Evolutionary conservation across 345 rosid genomes (phyloP).

Genomic region (Rhizophora apiculata): DNA sequence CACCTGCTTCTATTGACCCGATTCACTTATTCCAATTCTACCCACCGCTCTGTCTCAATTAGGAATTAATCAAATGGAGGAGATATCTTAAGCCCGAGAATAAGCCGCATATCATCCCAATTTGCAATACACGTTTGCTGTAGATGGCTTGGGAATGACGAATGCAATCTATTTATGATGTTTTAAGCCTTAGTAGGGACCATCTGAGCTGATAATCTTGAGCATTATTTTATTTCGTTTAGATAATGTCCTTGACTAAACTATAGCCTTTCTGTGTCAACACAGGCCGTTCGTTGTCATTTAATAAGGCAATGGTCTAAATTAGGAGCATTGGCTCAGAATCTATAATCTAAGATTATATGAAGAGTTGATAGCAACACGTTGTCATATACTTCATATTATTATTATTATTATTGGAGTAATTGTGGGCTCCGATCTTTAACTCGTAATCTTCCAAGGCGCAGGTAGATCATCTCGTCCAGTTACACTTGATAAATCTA

Average conservation of each 20-base stretch:
- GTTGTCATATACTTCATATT: too few species aligned
- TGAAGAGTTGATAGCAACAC: neutral
- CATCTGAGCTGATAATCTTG: conserved; percentile 15
- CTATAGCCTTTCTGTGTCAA: neutral
- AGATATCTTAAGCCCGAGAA: conserved; percentile 1
- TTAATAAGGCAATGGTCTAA: neutral
- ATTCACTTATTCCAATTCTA: neutral
- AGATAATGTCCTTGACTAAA: conserved; percentile 22
- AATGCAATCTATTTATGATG: conserved; percentile 14
- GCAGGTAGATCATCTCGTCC: too few species aligned
- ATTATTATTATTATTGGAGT: too few species aligned
- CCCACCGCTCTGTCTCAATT: conserved; percentile 15
- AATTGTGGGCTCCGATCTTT: too few species aligned
- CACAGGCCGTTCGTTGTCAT: conserved; percentile 5
- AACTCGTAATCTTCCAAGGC: too few species aligned
- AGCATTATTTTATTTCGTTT: conserved; percentile 13
- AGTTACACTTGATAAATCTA: too few species aligned
- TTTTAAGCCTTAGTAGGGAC: conserved; percentile 21
- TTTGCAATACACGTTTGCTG: conserved; percentile 5
- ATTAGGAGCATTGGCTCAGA: conserved; percentile 12
- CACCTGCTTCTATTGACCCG: conserved; percentile 22
- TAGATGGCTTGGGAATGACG: conserved; percentile 13
- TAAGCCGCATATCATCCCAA: neutral
- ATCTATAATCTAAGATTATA: conserved; percentile 1
- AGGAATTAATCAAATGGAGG: conserved; percentile 17